Evolutionary conservation across 495 filamentous ascomycete genomes (phyloP).

Genomic region (Podospora bellae-mahoneyi): DNA sequence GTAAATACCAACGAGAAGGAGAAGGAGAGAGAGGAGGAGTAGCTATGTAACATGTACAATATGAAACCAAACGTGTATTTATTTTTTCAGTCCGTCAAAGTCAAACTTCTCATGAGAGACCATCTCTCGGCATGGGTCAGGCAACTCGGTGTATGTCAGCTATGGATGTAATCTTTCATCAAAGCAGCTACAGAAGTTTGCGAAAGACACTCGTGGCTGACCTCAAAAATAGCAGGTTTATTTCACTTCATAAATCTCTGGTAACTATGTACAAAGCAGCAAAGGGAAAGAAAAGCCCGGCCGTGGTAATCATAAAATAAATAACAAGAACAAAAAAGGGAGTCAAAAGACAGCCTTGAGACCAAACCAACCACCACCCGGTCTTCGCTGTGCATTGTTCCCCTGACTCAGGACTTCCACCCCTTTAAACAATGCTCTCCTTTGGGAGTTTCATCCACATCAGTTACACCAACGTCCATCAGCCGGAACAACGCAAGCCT

Average conservation of each 20-base stretch:
- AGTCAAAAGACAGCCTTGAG: background rate
- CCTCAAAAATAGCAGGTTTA: background rate
- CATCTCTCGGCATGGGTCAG: too few species aligned
- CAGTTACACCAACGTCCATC: background rate
- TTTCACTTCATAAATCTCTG: background rate
- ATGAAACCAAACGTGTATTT: background rate
- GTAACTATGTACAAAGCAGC: background rate
- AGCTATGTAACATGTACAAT: background rate
- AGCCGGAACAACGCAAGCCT: background rate
- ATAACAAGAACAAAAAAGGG: background rate
- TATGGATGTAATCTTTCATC: too few species aligned
- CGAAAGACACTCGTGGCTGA: background rate
- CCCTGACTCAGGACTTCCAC: background rate
- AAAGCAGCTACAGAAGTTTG: too few species aligned
- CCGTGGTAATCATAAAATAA: background rate
- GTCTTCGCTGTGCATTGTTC: background rate
- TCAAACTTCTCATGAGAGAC: too few species aligned
- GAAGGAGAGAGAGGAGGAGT: background rate
- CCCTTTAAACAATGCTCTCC: background rate
- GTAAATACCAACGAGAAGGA: conserved; percentile 46
- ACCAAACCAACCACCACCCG: background rate
- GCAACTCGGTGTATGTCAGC: too few species aligned
- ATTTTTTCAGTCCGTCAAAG: background rate
- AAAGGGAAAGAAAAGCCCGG: background rate
- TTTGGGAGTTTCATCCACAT: background rate